A percentile compares a stretch with the other conserved stretches of the same genome.
phyloP scores from a whole-genome alignment of 441 rosid genomes.

The Flueggea neowawraea region DNA sequence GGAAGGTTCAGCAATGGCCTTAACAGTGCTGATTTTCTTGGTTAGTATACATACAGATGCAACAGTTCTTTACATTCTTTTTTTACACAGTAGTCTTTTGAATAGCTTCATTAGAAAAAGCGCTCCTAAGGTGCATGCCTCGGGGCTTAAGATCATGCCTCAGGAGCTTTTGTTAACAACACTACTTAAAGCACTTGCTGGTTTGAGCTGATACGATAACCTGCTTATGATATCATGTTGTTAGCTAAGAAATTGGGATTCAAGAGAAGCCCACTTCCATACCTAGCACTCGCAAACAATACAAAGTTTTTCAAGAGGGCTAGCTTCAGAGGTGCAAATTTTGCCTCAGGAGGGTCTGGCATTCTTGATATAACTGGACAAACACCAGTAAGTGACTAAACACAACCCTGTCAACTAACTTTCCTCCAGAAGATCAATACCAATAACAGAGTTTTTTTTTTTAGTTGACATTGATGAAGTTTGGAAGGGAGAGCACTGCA shows the following conservation, averaged over 20 bases:
- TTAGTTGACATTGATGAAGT: conserved; percentile 9
- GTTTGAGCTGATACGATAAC: too few species aligned
- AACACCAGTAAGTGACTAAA: conserved; percentile 14
- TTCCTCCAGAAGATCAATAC: neutral
- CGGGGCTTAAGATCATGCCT: too few species aligned
- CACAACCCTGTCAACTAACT: neutral
- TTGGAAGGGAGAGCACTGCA: too few species aligned
- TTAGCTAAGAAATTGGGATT: conserved; percentile 36
- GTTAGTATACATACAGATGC: conserved; percentile 20
- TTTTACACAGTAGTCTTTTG: too few species aligned
- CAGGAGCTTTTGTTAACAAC: neutral
- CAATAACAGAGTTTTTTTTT: neutral
- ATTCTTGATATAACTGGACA: conserved; percentile 40
- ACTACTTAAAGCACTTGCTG: too few species aligned
- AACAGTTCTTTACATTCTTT: too few species aligned
- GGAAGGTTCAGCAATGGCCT: conserved; percentile 63
- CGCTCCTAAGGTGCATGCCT: too few species aligned
- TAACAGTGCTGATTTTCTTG: conserved; percentile 50
- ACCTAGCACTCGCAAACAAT: conserved; percentile 22
- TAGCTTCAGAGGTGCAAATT: conserved; percentile 39
- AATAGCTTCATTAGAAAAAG: too few species aligned
- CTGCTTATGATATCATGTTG: conserved; percentile 3
- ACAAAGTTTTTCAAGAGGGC: conserved; percentile 17
- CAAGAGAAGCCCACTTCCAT: conserved; percentile 46
- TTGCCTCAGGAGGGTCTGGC: conserved; percentile 60